Evolutionary conservation across 1,284 basidiomycete species (phyloP).

Genomic region (Microbotryum saponariae): DNA sequence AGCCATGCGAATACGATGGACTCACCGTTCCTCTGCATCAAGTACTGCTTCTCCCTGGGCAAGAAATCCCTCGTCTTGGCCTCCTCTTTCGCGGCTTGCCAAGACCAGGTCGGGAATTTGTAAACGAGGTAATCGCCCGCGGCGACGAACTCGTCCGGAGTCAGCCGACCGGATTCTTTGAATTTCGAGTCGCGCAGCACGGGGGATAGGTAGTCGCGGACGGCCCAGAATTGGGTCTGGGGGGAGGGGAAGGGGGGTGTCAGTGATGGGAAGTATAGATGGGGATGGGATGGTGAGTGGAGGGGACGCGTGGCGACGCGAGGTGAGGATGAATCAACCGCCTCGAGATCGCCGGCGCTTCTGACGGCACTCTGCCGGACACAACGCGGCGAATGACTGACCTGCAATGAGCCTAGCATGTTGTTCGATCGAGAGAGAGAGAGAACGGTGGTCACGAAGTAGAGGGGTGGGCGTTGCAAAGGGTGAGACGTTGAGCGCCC

Average conservation of each 20-base stretch:
- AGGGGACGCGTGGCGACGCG: background rate
- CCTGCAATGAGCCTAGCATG: conserved; percentile 32
- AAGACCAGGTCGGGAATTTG: conserved; percentile 93
- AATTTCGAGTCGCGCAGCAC: conserved; percentile 96
- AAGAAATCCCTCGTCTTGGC: conserved; percentile 82
- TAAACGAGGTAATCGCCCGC: conserved; percentile 81
- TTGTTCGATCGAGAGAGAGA: background rate
- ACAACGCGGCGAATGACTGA: background rate
- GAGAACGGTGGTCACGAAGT: background rate
- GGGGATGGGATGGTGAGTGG: no score
- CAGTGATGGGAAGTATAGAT: background rate
- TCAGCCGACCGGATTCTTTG: conserved; percentile 81
- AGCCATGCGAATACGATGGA: background rate
- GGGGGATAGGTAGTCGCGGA: conserved; percentile 92
- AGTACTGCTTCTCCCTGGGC: conserved; percentile 89
- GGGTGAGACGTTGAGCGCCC: no score
- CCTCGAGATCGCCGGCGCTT: no score
- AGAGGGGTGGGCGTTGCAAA: background rate
- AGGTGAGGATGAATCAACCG: background rate
- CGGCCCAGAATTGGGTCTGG: conserved; percentile 84
- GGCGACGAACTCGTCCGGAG: conserved; percentile 85
- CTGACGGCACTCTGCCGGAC: background rate
- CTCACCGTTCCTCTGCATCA: conserved; percentile 72
- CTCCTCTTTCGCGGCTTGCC: conserved; percentile 50
- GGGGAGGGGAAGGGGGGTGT: background rate